Conservation (phyloP, 176 grass and related monocot genomes). For the Zoysia pacifica region DNA sequence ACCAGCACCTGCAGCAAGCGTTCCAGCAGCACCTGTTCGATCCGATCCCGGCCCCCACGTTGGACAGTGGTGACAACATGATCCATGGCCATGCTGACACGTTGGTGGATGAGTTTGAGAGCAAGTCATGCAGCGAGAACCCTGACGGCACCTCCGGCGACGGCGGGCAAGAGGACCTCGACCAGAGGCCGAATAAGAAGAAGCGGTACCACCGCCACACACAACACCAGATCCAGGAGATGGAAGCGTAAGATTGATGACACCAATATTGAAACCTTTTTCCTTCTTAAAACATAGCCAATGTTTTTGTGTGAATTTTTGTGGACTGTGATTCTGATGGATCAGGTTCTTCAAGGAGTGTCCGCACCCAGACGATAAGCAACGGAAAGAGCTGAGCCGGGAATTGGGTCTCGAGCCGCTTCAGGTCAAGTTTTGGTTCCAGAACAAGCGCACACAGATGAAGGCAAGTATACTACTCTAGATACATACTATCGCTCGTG, state of each 20-base stretch:
- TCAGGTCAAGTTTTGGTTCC: conserved; percentile 96
- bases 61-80: conserved; percentile 43
- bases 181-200: conserved; percentile 66
- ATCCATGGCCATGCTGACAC: conserved; percentile 37
- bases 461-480: conserved; percentile 49
- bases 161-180: conserved; percentile 55
- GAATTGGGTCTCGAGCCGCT: conserved; percentile 75
- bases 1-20: conserved; percentile 71
- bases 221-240: conserved; percentile 85
- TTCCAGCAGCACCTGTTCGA: conserved; percentile 71
- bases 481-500: not conserved
- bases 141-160: conserved; percentile 44
- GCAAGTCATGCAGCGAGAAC: conserved; percentile 62
- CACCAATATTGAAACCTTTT: not conserved
- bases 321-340: conserved; percentile 15
- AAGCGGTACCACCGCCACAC: conserved; percentile 92
- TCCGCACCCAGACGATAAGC: conserved; percentile 89
- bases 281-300: not conserved
- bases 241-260: conserved; percentile 68
- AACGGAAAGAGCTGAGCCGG: conserved; percentile 81
- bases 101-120: conserved; percentile 56
- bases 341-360: conserved; percentile 90
- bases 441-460: conserved; percentile 97
- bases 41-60: conserved; percentile 42
- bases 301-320: conserved; percentile 22